Evolutionary conservation across 441 rosid species (phyloP), one percentile per base, ranked within the genome.

Genomic region (Omphalea diandra): DNA sequence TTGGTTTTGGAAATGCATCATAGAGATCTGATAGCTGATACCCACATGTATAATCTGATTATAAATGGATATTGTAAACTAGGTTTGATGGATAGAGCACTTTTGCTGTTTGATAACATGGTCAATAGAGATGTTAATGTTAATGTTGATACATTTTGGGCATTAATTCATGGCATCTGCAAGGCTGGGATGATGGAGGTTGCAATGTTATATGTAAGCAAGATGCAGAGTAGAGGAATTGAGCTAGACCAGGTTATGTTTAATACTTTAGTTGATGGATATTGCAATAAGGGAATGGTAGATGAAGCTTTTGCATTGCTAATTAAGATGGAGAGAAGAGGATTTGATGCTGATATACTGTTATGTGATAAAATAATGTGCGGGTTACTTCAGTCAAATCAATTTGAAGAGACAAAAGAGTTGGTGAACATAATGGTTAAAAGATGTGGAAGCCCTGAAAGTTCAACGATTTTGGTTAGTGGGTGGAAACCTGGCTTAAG

Each of bases 1-100:
- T 58, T 88, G 90, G 76, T 90, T 3, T 80, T 82, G 62, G 89
- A 91, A 79, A 94, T 94, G 93, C 83, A 84, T 77, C 84, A 80
- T 69, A 85, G 80, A 73, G 84, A 80, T 43, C 38, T 87, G 36
- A 84, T 73, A 55, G 72, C 69, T 0, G 94, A 88, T 69, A 11
- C 82, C 58, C 73, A 86, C 75, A 78, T 81, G 69, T 90, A 85
- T 69, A 88, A 87, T 57, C 73, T 84, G 55, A 31, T 89, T 54
- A 84, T 93, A 15, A 78, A 74, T 73, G 81, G 84, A 79, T 50
- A 82, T 56, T 84, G 86, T 56, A 88, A 80, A 73, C 74, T 69
- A 14, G 88, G 90, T 57, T 72, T 82, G n/a, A 57, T 87, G 7
- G 91, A 84, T 63, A 85, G 73, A 69, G 96, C 96, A 8, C 63